Conservation (phyloP, 257 asterid genomes). For the Phtheirospermum japonicum region DNA sequence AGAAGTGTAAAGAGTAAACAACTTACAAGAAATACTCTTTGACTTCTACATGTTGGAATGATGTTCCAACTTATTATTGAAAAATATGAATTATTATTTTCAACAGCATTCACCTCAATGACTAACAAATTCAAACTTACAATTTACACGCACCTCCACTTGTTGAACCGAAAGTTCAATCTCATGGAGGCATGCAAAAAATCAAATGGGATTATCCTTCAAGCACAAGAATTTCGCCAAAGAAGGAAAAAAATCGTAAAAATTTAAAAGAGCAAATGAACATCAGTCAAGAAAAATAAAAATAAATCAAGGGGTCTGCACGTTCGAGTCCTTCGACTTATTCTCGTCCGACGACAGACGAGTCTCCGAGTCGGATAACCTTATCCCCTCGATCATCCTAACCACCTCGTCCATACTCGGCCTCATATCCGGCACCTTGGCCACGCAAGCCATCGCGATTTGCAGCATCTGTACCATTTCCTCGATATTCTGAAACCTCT, state of each 20-base stretch:
- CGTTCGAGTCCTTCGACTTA: slow-evolving; percentile 66
- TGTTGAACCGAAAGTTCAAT: not conserved
- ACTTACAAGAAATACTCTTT: too few relatives aligned
- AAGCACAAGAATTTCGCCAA: too few relatives aligned
- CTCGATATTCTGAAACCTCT: slow-evolving; percentile 70
- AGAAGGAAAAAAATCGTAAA: too few relatives aligned
- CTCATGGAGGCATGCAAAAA: not conserved
- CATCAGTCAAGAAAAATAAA: not conserved
- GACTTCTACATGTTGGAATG: too few relatives aligned
- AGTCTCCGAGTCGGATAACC: slow-evolving; percentile 73
- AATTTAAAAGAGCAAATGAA: not conserved
- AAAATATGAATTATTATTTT: too few relatives aligned
- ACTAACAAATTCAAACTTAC: not conserved
- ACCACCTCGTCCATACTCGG: slow-evolving; percentile 83
- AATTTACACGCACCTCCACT: not conserved
- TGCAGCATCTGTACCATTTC: slow-evolving; percentile 98
- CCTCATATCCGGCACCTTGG: slow-evolving; percentile 74
- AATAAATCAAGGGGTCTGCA: slow-evolving; percentile 55
- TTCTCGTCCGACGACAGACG: slow-evolving; percentile 75
- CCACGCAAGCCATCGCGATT: slow-evolving; percentile 89
- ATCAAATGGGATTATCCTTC: too few relatives aligned
- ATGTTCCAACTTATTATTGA: too few relatives aligned
- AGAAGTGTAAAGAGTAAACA: too few relatives aligned
- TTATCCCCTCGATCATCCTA: slow-evolving; percentile 79
- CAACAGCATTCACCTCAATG: too few relatives aligned